phyloP scores from a whole-genome alignment of 805 yeast genomes.

The Candida rishiriensis region DNA sequence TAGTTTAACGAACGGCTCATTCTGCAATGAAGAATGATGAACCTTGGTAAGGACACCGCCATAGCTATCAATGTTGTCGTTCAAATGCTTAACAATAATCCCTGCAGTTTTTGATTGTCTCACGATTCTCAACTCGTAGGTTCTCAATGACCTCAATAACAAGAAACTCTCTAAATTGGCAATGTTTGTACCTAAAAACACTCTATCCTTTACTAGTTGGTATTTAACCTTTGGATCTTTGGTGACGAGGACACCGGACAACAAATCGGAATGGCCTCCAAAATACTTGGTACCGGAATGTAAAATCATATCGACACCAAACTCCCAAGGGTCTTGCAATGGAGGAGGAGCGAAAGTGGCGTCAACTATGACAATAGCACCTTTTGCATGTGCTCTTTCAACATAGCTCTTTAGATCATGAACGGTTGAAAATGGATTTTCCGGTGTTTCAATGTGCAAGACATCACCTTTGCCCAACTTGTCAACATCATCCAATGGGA shows the following conservation, averaged over 20 bases:
- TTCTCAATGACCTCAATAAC: slow-evolving; percentile 73
- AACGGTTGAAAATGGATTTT: slow-evolving; percentile 75
- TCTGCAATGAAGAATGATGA: slow-evolving; percentile 74
- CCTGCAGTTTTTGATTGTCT: slow-evolving; percentile 64
- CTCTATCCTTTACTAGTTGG: slow-evolving; percentile 56
- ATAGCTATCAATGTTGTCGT: slow-evolving; percentile 43
- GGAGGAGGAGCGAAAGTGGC: slow-evolving; percentile 96
- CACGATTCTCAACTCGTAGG: slow-evolving; percentile 66
- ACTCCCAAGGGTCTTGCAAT: slow-evolving; percentile 70
- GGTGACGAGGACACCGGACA: slow-evolving; percentile 78
- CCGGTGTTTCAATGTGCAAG: slow-evolving; percentile 82
- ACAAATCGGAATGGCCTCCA: slow-evolving; percentile 92
- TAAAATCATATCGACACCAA: slow-evolving; percentile 84
- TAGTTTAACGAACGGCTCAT: slow-evolving; percentile 56
- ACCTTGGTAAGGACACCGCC: slow-evolving; percentile 50
- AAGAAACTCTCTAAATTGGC: slow-evolving; percentile 74
- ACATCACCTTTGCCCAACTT: slow-evolving; percentile 58
- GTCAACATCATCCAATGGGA: slow-evolving; percentile 49
- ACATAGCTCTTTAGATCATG: slow-evolving; percentile 62
- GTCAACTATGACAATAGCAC: slow-evolving; percentile 72
- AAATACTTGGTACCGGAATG: slow-evolving; percentile 92
- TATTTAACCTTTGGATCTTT: slow-evolving; percentile 45
- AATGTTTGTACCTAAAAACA: slow-evolving; percentile 71
- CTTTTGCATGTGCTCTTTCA: slow-evolving; percentile 66
- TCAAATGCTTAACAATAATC: slow-evolving; percentile 54